Base-by-base conservation (phyloP, 345 rosid genomes). In the Gossypium bickii region DNA sequence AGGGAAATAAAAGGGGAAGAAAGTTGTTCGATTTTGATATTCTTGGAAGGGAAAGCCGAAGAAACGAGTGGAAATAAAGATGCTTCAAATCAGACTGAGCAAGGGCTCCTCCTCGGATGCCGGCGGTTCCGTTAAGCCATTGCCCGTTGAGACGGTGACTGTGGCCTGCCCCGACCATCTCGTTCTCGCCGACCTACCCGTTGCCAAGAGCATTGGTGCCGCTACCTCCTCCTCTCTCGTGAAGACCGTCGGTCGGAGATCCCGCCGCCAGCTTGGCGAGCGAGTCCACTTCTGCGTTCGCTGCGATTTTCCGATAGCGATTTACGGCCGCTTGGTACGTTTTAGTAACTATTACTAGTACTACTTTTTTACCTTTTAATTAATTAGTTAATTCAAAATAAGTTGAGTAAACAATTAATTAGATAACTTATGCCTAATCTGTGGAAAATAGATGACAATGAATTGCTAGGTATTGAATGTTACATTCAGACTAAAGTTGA, bases 141-240 rank as follows among this genome's bases (percentile, higher is more conserved):
- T 81, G 25, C 89, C 86, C 3, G 83, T 76, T 29, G 98, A 95
- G 22, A 87, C 88, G 3, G 99, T 95, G 41, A 95, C 97, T 4
- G 99, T 93, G 38, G 97, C 97, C 0, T 95, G 98, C 77, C 98
- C 98, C 0, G 99, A 91, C 78, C 98, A 93, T 76, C 97, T 95
- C 57, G 91, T 95, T 41, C 98, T 95, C 57, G 94, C 99, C 3
- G 99, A 95, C 78, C 99, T 95, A 64, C 98, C 97, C 0, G 98
- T 95, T n/a, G 99, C 97, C 0, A 93, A 95, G 84, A 96, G 99
- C 51, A 89, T 95, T 58, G 99, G 98, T 52, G 83, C 89, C 2
- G 89, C 90, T 2, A 86, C 93, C 29, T 85, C 89, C 12, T 82
- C 93, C 64, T 83, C 93, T 13, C 77, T 82, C 13, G 86, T 83